phyloP scores from a whole-genome alignment of 1,284 basidiomycete genomes.

The Cryptococcus sp. region DNA sequence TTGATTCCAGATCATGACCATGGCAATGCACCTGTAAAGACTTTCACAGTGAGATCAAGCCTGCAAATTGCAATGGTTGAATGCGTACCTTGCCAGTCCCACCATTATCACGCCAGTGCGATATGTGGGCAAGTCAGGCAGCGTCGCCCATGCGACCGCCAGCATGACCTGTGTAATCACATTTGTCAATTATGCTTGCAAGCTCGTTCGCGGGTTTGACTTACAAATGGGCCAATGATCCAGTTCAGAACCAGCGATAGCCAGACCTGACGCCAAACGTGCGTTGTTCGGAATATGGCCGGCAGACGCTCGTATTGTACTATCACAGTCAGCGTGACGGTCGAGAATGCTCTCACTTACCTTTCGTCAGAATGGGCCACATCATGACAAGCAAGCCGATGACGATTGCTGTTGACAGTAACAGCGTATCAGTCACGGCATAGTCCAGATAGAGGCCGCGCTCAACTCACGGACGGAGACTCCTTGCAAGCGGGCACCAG shows the following conservation, averaged over 20 bases:
- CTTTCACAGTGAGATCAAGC: background rate
- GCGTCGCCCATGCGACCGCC: conserved; percentile 76
- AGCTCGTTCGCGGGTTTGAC: conserved; percentile 6
- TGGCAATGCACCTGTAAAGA: conserved; percentile 58
- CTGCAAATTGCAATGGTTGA: background rate
- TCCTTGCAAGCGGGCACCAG: conserved; percentile 39
- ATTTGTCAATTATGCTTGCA: background rate
- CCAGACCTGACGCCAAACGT: conserved; percentile 69
- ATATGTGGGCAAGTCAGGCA: conserved; percentile 68
- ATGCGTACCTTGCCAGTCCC: conserved; percentile 58
- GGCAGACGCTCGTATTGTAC: conserved; percentile 76
- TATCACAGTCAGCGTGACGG: conserved; percentile 46
- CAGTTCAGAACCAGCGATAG: conserved; percentile 78
- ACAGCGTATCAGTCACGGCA: background rate
- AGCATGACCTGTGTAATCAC: conserved; percentile 71
- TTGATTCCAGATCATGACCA: conserved; percentile 83
- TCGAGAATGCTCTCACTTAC: conserved; percentile 10
- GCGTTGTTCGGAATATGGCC: conserved; percentile 59
- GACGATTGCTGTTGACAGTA: conserved; percentile 62
- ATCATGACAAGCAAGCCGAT: conserved; percentile 84
- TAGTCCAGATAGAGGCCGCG: background rate
- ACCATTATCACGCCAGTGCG: conserved; percentile 62
- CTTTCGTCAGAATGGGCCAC: conserved; percentile 70
- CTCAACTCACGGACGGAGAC: conserved; percentile 48
- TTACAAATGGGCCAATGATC: conserved; percentile 69